Evolutionary conservation across 1,284 basidiomycete species (phyloP).

Genomic region (Coriolopsis trogii): DNA sequence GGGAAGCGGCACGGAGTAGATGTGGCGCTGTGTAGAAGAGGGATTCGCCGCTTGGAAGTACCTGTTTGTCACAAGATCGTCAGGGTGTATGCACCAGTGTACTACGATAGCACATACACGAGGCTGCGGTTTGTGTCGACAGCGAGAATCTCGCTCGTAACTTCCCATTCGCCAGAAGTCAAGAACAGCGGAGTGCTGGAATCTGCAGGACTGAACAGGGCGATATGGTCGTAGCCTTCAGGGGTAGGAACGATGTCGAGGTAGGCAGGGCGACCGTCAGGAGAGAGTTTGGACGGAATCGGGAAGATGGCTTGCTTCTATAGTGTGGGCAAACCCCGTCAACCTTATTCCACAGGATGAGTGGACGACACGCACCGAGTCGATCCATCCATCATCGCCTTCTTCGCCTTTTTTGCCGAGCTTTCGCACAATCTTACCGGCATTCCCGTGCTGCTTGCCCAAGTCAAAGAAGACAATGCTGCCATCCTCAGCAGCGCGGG

Average conservation of each 20-base stretch:
- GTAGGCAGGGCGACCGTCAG: conserved; percentile 62
- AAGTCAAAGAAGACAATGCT: conserved; percentile 79
- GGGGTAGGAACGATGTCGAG: conserved; percentile 83
- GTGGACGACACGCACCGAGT: conserved; percentile 52
- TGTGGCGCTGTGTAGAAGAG: conserved; percentile 79
- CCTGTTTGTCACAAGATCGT: conserved; percentile 46
- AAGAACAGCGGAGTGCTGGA: conserved; percentile 76
- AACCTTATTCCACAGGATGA: neutral
- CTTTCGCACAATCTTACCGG: conserved; percentile 69
- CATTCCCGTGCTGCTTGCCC: conserved; percentile 30
- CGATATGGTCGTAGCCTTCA: conserved; percentile 88
- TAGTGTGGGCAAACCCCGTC: neutral
- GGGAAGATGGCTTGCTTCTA: conserved; percentile 67
- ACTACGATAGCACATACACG: conserved; percentile 60
- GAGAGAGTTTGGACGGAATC: conserved; percentile 48
- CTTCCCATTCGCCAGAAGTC: conserved; percentile 90
- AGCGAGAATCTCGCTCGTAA: conserved; percentile 72
- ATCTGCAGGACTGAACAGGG: conserved; percentile 80
- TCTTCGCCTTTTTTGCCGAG: conserved; percentile 83
- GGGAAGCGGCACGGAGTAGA: conserved; percentile 79
- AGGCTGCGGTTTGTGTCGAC: conserved; percentile 70
- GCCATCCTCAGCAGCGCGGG: conserved; percentile 79
- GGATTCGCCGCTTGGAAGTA: conserved; percentile 91
- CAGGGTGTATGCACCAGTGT: neutral
- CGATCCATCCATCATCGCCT: conserved; percentile 93